Conservation (phyloP, 768 basidiomycete species). For the Stropharia rugosoannulata region DNA sequence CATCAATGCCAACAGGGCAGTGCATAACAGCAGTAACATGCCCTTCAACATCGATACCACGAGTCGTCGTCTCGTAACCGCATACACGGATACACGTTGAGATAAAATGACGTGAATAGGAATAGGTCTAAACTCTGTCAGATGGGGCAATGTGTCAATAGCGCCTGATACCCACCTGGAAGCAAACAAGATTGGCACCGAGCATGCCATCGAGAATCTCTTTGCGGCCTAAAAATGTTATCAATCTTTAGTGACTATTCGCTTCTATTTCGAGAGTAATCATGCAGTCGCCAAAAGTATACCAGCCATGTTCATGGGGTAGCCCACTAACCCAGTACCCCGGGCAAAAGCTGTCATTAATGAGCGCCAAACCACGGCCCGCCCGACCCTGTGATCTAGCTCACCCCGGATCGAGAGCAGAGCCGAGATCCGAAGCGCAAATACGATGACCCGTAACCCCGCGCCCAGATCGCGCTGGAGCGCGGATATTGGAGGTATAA, state of each 20-base stretch:
- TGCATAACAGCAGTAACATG: constrained; percentile 81
- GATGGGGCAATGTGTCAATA: background rate
- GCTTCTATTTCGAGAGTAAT: background rate
- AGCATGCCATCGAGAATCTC: constrained; percentile 98
- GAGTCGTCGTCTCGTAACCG: constrained; percentile 81
- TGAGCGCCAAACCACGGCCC: constrained; percentile 1
- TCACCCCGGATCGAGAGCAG: background rate
- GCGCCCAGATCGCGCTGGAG: background rate
- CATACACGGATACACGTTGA: constrained; percentile 96
- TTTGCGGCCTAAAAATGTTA: constrained; percentile 55
- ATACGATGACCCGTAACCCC: background rate
- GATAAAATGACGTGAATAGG: constrained; percentile 92
- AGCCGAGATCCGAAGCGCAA: background rate
- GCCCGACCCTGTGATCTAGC: background rate
- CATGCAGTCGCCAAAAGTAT: background rate
- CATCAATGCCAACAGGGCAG: constrained; percentile 95
- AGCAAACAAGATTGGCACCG: constrained; percentile 93
- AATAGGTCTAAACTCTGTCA: constrained; percentile 65
- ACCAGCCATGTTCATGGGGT: background rate
- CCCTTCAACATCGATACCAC: constrained; percentile 83
- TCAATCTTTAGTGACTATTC: background rate
- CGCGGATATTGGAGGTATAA: background rate
- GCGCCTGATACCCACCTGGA: constrained; percentile 57
- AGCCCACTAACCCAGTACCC: background rate
- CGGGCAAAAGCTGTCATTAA: background rate